Base-by-base conservation (phyloP, 305 asterid genomes). In the Petunia hybrid region DNA sequence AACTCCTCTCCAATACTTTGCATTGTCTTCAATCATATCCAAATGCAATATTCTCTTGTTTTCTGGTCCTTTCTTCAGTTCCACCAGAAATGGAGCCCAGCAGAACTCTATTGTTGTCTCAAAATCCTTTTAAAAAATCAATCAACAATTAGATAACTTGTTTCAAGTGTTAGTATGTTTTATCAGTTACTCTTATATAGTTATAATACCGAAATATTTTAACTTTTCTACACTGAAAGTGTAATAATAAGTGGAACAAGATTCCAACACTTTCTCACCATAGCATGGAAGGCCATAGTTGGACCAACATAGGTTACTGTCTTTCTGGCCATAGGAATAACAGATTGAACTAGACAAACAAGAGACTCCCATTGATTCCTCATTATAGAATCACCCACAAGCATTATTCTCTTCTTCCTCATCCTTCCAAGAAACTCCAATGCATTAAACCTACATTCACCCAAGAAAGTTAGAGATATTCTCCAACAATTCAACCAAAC, bases 351-450 rank as follows among this genome's bases (percentile, higher is more conserved):
- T 80, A 95, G 84, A 82, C 99, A 95, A 9, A 95, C 98, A 4
- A 93, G 96, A 76, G 99, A 95, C 81, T 93, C 98, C 99, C 99
- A 95, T 69, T 95, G 99, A 81, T 95, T 95, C 87, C 99, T 89
- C 94, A 91, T 85, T 79, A 95, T 95, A 66, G 99, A 95, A 84
- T 95, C 98, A 16, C 99, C 99, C 0, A 95, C 97, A 42, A 95
- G 90, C 98, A 95, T 91, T 76, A 95, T 88, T 82, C 98, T 90
- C 85, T 92, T 95, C 87, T 92, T 90, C 81, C 99, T 93, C 98
- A 95, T 89, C 80, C 59, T 87, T 75, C 97, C 97, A 56, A 95
- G 94, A 88, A 95, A 95, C 67, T 92, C 95, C 89, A 95, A 82
- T 60, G 97, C 94, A 85, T 93, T 91, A 85, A 95, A 95, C 89